A percentile compares a stretch with the other conserved stretches of the same genome.
Conservation (phyloP, 2,329 filamentous ascomycete species). For the Colletotrichum tropicale region DNA sequence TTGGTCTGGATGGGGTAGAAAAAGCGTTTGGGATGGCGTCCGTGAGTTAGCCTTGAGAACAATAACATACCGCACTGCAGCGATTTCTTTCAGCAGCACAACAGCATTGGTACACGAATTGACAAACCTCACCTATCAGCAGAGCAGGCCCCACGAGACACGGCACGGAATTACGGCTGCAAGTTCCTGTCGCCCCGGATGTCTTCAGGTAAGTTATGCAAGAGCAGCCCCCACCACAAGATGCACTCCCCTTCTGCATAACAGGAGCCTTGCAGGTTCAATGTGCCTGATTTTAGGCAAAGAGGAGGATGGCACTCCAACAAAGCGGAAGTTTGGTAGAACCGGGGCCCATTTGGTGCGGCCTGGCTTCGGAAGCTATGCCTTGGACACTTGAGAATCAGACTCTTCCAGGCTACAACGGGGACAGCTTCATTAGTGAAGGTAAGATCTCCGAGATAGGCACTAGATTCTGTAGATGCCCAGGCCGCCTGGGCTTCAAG, state of each 20-base stretch:
- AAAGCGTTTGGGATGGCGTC: neutral
- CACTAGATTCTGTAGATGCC: neutral
- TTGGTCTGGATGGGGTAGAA: neutral
- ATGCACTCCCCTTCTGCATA: neutral
- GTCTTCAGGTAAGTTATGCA: conserved; percentile 8
- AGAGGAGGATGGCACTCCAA: neutral
- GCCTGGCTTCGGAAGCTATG: neutral
- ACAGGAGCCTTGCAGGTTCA: neutral
- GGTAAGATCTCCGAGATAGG: neutral
- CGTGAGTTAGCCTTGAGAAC: conserved; percentile 19
- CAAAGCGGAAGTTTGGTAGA: neutral
- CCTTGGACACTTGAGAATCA: neutral
- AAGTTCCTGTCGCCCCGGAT: neutral
- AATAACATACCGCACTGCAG: conserved; percentile 11
- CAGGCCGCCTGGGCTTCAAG: neutral
- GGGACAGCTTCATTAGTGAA: neutral
- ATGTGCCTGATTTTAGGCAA: neutral
- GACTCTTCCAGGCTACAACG: neutral
- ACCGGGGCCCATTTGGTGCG: neutral
- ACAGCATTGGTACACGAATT: conserved; percentile 1
- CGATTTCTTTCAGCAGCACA: neutral
- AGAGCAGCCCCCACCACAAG: neutral
- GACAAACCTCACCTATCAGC: neutral
- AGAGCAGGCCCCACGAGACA: conserved; percentile 3
- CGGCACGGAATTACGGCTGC: conserved; percentile 14